A percentile compares a stretch with the other conserved stretches of the same genome.
Evolutionary conservation across 768 basidiomycete species (phyloP).

Genomic region (Xerocomellus dryophilus): DNA sequence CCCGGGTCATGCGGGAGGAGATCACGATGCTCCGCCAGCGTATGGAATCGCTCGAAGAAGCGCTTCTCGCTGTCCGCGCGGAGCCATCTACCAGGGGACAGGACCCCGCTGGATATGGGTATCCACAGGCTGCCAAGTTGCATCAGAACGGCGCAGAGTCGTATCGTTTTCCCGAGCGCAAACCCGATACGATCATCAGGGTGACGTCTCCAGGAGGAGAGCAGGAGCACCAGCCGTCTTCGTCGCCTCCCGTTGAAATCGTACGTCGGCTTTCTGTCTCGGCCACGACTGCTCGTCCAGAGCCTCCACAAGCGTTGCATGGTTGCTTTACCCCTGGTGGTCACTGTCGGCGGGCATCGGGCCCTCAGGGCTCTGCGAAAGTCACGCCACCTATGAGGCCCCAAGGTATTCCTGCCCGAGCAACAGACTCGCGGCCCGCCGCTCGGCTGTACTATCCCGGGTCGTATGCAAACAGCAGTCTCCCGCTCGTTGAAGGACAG

Average conservation of each 20-base stretch:
- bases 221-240: conserved; percentile 39
- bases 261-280: conserved; percentile 48
- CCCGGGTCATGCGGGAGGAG: conserved; percentile 59
- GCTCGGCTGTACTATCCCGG: conserved; percentile 22
- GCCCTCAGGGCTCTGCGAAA: conserved; percentile 18
- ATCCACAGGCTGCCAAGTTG: conserved; percentile 24
- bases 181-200: conserved; percentile 35
- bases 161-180: conserved; percentile 46
- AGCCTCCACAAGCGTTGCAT: conserved; percentile 31
- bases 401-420: conserved; percentile 14
- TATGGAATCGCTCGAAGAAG: conserved; percentile 67
- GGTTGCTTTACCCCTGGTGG: conserved; percentile 17
- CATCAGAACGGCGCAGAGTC: conserved; percentile 42
- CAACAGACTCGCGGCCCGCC: conserved; percentile 21
- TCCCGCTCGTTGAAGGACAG: conserved; percentile 11
- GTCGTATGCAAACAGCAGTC: conserved; percentile 17
- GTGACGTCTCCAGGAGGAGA: conserved; percentile 44
- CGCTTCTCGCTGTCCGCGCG: conserved; percentile 31
- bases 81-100: conserved; percentile 19
- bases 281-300: conserved; percentile 41
- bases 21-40: conserved; percentile 55
- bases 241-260: conserved; percentile 47
- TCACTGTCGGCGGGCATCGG: conserved; percentile 19
- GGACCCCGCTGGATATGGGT: conserved; percentile 13
- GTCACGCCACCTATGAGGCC: conserved; percentile 19